Conservation (phyloP, 1,139 yeast genomes). For the Magnusiomyces sp. region DNA sequence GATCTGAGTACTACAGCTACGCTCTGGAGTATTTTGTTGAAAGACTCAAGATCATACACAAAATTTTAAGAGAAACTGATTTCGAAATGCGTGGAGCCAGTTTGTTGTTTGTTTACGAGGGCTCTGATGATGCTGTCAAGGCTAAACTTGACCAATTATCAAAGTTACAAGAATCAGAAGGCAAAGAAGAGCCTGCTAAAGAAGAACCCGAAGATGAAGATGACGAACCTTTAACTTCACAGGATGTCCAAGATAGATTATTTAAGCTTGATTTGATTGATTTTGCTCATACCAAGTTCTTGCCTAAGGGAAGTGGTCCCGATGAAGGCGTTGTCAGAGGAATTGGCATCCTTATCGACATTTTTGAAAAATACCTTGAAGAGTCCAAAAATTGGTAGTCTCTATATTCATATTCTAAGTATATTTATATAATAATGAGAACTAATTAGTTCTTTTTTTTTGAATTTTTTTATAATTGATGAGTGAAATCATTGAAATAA, state of each 20-base stretch:
- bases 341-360: conserved; percentile 48
- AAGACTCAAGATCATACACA: conserved; percentile 56
- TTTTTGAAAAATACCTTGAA: conserved; percentile 15
- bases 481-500: not conserved
- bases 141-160: conserved; percentile 21
- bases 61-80: conserved; percentile 53
- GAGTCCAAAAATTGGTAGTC: not conserved
- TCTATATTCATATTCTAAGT: too few relatives aligned
- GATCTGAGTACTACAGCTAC: not conserved
- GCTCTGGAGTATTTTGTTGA: conserved; percentile 39
- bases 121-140: conserved; percentile 38
- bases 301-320: conserved; percentile 50
- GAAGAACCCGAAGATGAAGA: conserved; percentile 24
- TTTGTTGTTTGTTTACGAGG: conserved; percentile 65
- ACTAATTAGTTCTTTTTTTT: not conserved
- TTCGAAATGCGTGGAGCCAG: conserved; percentile 68
- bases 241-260: conserved; percentile 26
- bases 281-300: conserved; percentile 75
- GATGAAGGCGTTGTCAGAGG: conserved; percentile 68
- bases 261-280: conserved; percentile 66
- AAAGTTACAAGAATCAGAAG: conserved; percentile 29
- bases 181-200: conserved; percentile 23
- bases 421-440: not conserved
- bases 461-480: not conserved
- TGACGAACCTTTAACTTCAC: conserved; percentile 24